Percentiles rank a stretch among this genome's conserved stretches.
phyloP scores from a whole-genome alignment of 1,284 basidiomycete species.

The Chalciporus sp. region DNA sequence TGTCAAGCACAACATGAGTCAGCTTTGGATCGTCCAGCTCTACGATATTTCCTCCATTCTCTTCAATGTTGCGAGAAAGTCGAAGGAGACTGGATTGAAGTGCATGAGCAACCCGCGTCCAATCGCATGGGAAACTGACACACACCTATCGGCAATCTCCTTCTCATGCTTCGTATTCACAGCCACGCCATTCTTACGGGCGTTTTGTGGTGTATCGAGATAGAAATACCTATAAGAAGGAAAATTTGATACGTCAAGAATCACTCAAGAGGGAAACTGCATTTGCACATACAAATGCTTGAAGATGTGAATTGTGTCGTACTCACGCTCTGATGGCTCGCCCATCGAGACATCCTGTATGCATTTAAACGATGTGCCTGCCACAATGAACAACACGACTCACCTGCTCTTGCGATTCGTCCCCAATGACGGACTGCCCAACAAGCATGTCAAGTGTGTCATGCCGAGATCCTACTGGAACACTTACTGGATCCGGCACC shows the following conservation, averaged over 20 bases:
- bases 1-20: conserved; percentile 85
- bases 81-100: conserved; percentile 53
- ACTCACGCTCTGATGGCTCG: conserved; percentile 68
- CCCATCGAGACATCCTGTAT: conserved; percentile 59
- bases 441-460: background rate
- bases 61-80: conserved; percentile 52
- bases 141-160: conserved; percentile 54
- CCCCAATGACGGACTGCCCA: conserved; percentile 20
- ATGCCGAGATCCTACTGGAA: background rate
- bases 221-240: conserved; percentile 71
- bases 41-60: conserved; percentile 73
- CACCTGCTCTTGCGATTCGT: conserved; percentile 13
- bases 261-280: background rate
- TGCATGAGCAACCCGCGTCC: background rate
- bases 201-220: conserved; percentile 79
- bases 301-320: conserved; percentile 78
- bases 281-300: conserved; percentile 65
- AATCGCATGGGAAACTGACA: conserved; percentile 2
- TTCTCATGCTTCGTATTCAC: conserved; percentile 57
- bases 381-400: background rate
- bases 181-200: conserved; percentile 60
- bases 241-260: background rate
- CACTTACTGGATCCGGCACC: conserved; percentile 25
- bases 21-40: conserved; percentile 73
- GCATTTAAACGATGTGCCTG: conserved; percentile 4